Evolutionary conservation across 352 stramenopile genomes (phyloP), one percentile per base, ranked within the genome.

Genomic region (Lagenidium giganteum): DNA sequence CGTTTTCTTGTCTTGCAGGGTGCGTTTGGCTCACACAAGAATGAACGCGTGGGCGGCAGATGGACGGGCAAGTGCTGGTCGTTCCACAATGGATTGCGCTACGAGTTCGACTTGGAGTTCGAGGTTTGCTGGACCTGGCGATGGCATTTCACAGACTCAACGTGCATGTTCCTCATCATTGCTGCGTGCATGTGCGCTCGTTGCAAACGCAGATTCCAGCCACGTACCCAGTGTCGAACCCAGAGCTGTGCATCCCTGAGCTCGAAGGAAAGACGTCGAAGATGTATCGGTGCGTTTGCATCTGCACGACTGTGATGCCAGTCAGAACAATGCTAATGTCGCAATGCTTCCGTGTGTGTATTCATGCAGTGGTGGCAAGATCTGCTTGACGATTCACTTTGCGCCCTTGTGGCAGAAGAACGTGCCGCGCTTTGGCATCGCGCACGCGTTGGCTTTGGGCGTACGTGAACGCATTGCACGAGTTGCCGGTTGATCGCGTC

Each of bases 31-130:
- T 3, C 7, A n/a, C n/a, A n/a, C n/a, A n/a, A n/a, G n/a, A n/a
- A n/a, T n/a, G n/a, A n/a, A n/a, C n/a, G n/a, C n/a, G n/a, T n/a
- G n/a, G n/a, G n/a, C 8, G 20, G n/a, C 22, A 67, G 62, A 29
- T 93, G 83, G 83, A 83, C 66, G 16, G 83, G 83, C 39, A 95
- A 93, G 60, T 95, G 83, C 67, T 95, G 83, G 83, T 74, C 78
- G 22, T 94, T 87, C 50, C 41, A 95, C 68, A 88, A 92, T 38
- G 81, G 81, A 3, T 57, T 95, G 7, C 75, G 77, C 49, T 91
- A 89, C 56, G 75, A 95, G 44, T 95, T 95, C 33, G 79, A 90
- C 22, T 52, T 95, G 24, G 74, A 88, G 50, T 92, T 92, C 40
- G 79, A 92, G 63, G 69, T 81, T 28, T 7, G 23, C n/a, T n/a